Conservation (phyloP, 78 protist species). For the Blattamonas nauphoetae region DNA sequence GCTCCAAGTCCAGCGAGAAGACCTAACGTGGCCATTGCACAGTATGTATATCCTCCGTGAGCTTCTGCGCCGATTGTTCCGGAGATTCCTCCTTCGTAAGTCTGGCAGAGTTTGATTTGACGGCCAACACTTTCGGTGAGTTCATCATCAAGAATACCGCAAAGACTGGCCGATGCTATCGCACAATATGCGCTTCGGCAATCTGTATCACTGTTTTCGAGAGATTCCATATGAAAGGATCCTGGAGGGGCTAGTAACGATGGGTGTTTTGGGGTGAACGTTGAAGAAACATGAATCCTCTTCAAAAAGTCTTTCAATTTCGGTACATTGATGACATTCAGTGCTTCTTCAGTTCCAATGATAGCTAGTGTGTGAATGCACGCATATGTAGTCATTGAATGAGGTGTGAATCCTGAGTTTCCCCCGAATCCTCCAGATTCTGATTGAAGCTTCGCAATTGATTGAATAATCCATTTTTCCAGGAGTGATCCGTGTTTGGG, state of each 20-base stretch:
- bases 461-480: not conserved
- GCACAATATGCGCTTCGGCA: slow-evolving; percentile 61
- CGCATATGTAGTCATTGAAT: slow-evolving; percentile 93
- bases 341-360: slow-evolving; percentile 50
- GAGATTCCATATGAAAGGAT: not conserved
- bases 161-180: slow-evolving; percentile 39
- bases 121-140: slow-evolving; percentile 37
- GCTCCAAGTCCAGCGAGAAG: slow-evolving; percentile 32
- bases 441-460: slow-evolving; percentile 36
- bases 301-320: not conserved
- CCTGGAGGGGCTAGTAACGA: too few relatives aligned
- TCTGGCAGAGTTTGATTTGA: slow-evolving; percentile 68
- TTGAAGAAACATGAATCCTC: too few relatives aligned
- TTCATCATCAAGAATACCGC: slow-evolving; percentile 17
- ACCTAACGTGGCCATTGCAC: slow-evolving; percentile 77
- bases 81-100: slow-evolving; percentile 89
- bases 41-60: slow-evolving; percentile 96
- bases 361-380: slow-evolving; percentile 54
- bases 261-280: not conserved
- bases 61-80: slow-evolving; percentile 82
- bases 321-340: slow-evolving; percentile 30
- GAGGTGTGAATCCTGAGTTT: slow-evolving; percentile 66
- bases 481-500: not conserved
- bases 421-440: slow-evolving; percentile 66
- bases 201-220: not conserved